phyloP scores from a whole-genome alignment of 208 protist species.

The Crithidia brevicula region DNA sequence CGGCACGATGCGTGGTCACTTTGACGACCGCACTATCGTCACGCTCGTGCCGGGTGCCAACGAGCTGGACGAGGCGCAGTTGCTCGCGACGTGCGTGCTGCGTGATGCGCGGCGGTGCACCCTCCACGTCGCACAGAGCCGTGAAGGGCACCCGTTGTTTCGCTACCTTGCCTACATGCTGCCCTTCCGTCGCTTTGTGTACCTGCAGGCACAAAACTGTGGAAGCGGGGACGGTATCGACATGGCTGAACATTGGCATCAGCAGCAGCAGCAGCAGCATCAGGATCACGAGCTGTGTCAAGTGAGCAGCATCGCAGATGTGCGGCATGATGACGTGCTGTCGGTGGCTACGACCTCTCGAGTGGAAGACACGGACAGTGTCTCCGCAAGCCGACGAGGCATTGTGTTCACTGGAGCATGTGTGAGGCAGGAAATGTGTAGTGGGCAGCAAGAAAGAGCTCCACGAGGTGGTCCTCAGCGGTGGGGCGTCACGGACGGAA shows the following conservation, averaged over 20 bases:
- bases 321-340: too few relatives aligned
- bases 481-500: conserved; percentile 10
- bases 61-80: conserved; percentile 56
- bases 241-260: not conserved
- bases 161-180: conserved; percentile 74
- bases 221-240: too few relatives aligned
- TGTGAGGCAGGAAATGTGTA: too few relatives aligned
- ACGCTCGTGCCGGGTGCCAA: conserved; percentile 67
- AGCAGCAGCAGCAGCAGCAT: conserved; percentile 1
- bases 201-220: too few relatives aligned
- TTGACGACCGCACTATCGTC: conserved; percentile 83
- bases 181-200: conserved; percentile 71
- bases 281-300: too few relatives aligned
- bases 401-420: too few relatives aligned
- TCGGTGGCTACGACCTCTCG: too few relatives aligned
- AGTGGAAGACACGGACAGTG: too few relatives aligned
- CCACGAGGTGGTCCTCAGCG: too few relatives aligned
- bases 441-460: too few relatives aligned
- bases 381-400: too few relatives aligned
- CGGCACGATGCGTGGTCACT: conserved; percentile 75
- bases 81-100: conserved; percentile 64
- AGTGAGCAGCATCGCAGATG: too few relatives aligned
- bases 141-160: conserved; percentile 46
- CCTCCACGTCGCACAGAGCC: conserved; percentile 66
- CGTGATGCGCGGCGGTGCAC: conserved; percentile 70